Base-by-base conservation (phyloP, 2,329 filamentous ascomycete genomes). In the Epicoccum nigrum region DNA sequence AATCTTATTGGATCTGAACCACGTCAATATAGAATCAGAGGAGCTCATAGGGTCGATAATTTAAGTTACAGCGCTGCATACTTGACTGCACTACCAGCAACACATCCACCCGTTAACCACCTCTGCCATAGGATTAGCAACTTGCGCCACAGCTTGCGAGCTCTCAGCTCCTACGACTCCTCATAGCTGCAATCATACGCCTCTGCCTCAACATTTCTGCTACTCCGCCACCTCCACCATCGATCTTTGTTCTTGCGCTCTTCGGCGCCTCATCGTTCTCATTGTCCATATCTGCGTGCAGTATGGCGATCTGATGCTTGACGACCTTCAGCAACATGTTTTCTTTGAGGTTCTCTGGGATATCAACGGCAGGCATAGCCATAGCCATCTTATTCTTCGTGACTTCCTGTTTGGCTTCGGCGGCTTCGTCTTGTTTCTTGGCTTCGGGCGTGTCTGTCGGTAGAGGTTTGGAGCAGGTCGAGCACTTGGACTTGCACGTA, bases 251-350 rank as follows among this genome's bases (percentile, higher is more conserved):
- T 28, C 43, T 52, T 3, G 43, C 20, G 25, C 43, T 34, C 16
- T 27, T 16, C 7, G 43, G 43, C 12, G 25, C 38, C 17, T 47
- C 38, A 5, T 45, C 40, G 16, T 45, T 41, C 13, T 52, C 49
- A 40, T 64, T 69, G 16, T 71, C 69, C 60, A 76, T 66, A 52
- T 76, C 71, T 13, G 65, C 63, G 43, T 70, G 64, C 53, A 76
- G 45, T 13, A 68, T 70, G 27, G 62, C 55, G 28, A 74, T 70
- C 45, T 75, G 70, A 39, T 70, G 59, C 55, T 69, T 69, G 53
- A 75, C 58, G 0, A 71, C 63, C 55, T 58, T 71, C 23, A 71
- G 51, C 44, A 71, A 40, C 12, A 65, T 9, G 20, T 68, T 71
- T 9, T 64, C 60, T 2, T 28, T 28, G 3, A 69, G 46, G 8